Evolutionary conservation across 2,329 filamentous ascomycete genomes (phyloP).

Genomic region (Westerdykella ornata): DNA sequence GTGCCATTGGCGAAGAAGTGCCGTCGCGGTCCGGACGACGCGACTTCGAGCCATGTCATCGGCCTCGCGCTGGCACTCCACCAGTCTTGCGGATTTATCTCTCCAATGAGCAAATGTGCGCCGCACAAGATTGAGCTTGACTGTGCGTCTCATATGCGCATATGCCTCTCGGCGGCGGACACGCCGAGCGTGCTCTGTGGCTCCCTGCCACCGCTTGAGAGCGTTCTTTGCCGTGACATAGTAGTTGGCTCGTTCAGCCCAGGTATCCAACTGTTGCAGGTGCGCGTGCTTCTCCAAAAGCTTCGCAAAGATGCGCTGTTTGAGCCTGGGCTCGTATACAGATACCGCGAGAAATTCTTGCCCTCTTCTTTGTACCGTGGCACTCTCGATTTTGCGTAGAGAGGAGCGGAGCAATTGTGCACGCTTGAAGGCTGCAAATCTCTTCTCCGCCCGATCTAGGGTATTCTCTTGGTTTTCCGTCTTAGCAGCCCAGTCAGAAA

Average conservation of each 20-base stretch:
- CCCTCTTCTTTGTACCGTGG: slow-evolving; percentile 18
- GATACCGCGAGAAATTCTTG: slow-evolving; percentile 36
- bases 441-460: slow-evolving; percentile 25
- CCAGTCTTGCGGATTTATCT: slow-evolving; percentile 10
- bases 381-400: slow-evolving; percentile 24
- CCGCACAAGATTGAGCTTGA: slow-evolving; percentile 50
- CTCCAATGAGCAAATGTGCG: slow-evolving; percentile 36
- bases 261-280: slow-evolving; percentile 44
- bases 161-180: slow-evolving; percentile 52
- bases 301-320: slow-evolving; percentile 34
- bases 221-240: slow-evolving; percentile 49
- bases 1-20: slow-evolving; percentile 41
- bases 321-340: slow-evolving; percentile 38
- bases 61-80: slow-evolving; percentile 3
- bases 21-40: slow-evolving; percentile 19
- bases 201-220: slow-evolving; percentile 48
- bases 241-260: slow-evolving; percentile 51
- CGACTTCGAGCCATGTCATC: slow-evolving; percentile 12
- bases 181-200: slow-evolving; percentile 46
- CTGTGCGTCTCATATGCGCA: slow-evolving; percentile 45
- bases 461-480: slow-evolving; percentile 21
- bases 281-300: slow-evolving; percentile 38
- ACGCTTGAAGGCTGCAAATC: slow-evolving; percentile 28
- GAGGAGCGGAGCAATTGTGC: slow-evolving; percentile 20
- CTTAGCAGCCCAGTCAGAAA: slow-evolving; percentile 26